A percentile compares a stretch with the other conserved stretches of the same genome.
phyloP scores from a whole-genome alignment of 2,329 filamentous ascomycete genomes.

The Fusarium fujikuroi region DNA sequence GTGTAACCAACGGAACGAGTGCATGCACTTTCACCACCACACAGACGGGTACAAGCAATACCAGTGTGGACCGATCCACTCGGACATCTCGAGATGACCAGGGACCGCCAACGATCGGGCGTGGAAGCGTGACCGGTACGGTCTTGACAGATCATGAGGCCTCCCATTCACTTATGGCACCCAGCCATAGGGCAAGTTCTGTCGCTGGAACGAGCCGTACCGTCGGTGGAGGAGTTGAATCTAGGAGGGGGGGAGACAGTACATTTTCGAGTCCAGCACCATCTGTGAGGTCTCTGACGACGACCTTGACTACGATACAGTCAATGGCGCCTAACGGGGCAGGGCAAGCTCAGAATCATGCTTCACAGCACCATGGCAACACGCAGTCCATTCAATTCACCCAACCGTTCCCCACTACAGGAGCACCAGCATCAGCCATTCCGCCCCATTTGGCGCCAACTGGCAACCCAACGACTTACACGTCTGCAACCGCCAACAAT shows the following conservation, averaged over 20 bases:
- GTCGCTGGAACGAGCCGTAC: conserved; percentile 80
- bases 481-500: conserved; percentile 82
- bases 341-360: conserved; percentile 48
- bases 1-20: conserved; percentile 54
- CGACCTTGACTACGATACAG: conserved; percentile 86
- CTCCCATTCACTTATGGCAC: conserved; percentile 76
- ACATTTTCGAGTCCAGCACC: conserved; percentile 87
- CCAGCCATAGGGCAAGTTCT: conserved; percentile 76
- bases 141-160: conserved; percentile 86
- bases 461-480: conserved; percentile 76
- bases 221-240: conserved; percentile 72
- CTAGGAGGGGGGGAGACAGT: conserved; percentile 75
- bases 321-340: conserved; percentile 71
- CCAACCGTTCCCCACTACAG: conserved; percentile 71
- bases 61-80: conserved; percentile 69
- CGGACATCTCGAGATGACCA: conserved; percentile 69
- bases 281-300: conserved; percentile 82
- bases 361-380: conserved; percentile 51
- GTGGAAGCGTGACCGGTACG: conserved; percentile 80
- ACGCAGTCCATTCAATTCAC: conserved; percentile 69
- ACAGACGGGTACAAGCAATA: conserved; percentile 61
- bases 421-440: conserved; percentile 75
- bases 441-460: conserved; percentile 73
- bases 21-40: conserved; percentile 67
- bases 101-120: conserved; percentile 68